Evolutionary conservation across 169 alveolate species (phyloP).

Genomic region (Theileria sp.): DNA sequence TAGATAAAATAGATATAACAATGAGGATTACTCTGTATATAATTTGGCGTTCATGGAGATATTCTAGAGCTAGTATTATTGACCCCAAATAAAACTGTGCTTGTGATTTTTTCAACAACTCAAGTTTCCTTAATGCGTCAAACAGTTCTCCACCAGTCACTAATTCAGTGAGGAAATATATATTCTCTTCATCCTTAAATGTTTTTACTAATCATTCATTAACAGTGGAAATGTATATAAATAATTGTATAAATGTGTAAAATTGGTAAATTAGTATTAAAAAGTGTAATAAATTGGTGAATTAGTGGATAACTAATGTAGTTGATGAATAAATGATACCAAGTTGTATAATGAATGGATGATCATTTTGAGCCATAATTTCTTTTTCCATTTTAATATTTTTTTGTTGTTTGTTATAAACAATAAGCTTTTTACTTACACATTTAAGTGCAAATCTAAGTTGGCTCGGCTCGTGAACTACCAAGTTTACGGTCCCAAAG

Average conservation of each 20-base stretch:
- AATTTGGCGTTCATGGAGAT: conserved; percentile 89
- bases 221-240: background rate
- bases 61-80: conserved; percentile 85
- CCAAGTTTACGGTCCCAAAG: conserved; percentile 89
- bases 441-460: conserved; percentile 88
- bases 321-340: conserved; percentile 44
- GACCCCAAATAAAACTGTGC: conserved; percentile 91
- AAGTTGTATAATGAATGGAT: conserved; percentile 89
- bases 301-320: too few relatives aligned
- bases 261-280: background rate
- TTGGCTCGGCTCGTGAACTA: conserved; percentile 77
- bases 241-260: background rate
- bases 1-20: background rate
- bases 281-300: background rate
- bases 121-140: conserved; percentile 90
- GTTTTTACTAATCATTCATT: conserved; percentile 78
- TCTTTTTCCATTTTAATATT: conserved; percentile 87
- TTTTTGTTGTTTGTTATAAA: conserved; percentile 81
- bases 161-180: conserved; percentile 89
- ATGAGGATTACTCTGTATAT: conserved; percentile 83
- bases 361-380: conserved; percentile 92
- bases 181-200: conserved; percentile 83
- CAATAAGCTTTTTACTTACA: conserved; percentile 79
- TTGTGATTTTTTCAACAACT: conserved; percentile 83
- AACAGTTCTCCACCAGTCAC: conserved; percentile 92